phyloP scores from a whole-genome alignment of 2,329 filamentous ascomycete species.

The Colletotrichum sp. region DNA sequence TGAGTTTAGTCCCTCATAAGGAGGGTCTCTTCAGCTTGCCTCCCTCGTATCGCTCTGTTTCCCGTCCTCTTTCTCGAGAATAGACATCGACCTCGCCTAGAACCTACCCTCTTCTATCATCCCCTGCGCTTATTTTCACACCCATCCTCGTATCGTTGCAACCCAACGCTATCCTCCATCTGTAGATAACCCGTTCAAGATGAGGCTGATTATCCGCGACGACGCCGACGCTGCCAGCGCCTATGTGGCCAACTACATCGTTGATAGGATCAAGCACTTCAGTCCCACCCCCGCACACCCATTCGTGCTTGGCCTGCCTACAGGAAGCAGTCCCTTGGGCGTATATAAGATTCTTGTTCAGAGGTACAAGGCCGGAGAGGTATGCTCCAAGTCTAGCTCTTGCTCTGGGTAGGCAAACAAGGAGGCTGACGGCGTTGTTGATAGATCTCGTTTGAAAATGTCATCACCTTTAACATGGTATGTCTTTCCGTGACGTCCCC shows the following conservation, averaged over 20 bases:
- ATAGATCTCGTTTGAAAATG: slow-evolving; percentile 83
- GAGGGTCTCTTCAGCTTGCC: background rate
- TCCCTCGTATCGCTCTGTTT: background rate
- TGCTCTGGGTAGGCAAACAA: background rate
- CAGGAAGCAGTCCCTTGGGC: slow-evolving; percentile 79
- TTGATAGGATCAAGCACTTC: slow-evolving; percentile 81
- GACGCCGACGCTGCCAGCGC: slow-evolving; percentile 70
- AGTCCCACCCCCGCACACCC: slow-evolving; percentile 73
- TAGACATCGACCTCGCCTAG: background rate
- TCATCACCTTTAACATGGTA: slow-evolving; percentile 93
- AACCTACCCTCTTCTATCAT: background rate
- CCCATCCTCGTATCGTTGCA: background rate
- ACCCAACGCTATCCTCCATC: slow-evolving; percentile 24
- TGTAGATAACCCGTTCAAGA: slow-evolving; percentile 41
- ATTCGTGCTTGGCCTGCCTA: slow-evolving; percentile 84
- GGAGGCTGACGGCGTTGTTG: slow-evolving; percentile 16
- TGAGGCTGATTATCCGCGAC: slow-evolving; percentile 86
- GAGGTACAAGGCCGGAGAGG: slow-evolving; percentile 70
- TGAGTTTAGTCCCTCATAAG: slow-evolving; percentile 15
- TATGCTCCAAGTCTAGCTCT: slow-evolving; percentile 30
- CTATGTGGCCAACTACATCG: slow-evolving; percentile 83
- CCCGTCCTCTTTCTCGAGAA: background rate
- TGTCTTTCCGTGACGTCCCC: slow-evolving; percentile 18
- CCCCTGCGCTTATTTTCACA: background rate
- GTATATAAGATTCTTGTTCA: slow-evolving; percentile 80